phyloP scores from a whole-genome alignment of 2,329 filamentous ascomycete genomes.

The Pseudogymnoascus sp. region DNA sequence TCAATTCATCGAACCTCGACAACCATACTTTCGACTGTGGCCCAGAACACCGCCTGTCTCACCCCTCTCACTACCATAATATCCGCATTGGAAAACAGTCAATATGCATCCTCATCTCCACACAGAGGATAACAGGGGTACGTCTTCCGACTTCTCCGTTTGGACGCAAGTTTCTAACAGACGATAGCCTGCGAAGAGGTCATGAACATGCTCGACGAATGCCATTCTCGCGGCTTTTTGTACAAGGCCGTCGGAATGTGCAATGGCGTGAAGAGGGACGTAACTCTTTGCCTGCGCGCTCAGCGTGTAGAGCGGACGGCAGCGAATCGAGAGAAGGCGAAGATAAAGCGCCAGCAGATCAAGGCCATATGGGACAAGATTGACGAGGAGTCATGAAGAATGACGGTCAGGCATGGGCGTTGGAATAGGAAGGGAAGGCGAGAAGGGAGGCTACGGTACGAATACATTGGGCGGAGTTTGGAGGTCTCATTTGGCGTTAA shows the following conservation, averaged over 20 bases:
- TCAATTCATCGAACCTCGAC: background rate
- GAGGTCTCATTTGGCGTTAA: background rate
- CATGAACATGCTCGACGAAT: constrained; percentile 90
- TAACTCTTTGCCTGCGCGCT: constrained; percentile 76
- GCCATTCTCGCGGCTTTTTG: constrained; percentile 85
- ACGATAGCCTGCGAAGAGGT: constrained; percentile 81
- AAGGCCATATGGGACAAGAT: constrained; percentile 74
- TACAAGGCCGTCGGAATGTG: constrained; percentile 88
- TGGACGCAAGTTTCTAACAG: constrained; percentile 17
- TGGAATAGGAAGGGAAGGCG: background rate
- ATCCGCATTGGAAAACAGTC: constrained; percentile 15
- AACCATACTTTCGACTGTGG: background rate
- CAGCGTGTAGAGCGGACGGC: constrained; percentile 74
- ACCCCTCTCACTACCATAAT: background rate
- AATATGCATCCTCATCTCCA: constrained; percentile 97
- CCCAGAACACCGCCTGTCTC: background rate
- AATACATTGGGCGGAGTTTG: constrained; percentile 10
- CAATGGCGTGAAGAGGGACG: constrained; percentile 74
- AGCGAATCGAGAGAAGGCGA: constrained; percentile 64
- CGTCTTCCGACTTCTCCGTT: constrained; percentile 15
- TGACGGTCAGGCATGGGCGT: background rate
- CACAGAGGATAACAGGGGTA: constrained; percentile 85
- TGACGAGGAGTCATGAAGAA: constrained; percentile 55
- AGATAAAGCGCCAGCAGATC: constrained; percentile 64
- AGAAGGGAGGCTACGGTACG: background rate